These are phyloP conservation scores for Cytidiella melzeri DNA, from an alignment of 768 basidiomycete species.

Conservation along the genomic window DNA sequence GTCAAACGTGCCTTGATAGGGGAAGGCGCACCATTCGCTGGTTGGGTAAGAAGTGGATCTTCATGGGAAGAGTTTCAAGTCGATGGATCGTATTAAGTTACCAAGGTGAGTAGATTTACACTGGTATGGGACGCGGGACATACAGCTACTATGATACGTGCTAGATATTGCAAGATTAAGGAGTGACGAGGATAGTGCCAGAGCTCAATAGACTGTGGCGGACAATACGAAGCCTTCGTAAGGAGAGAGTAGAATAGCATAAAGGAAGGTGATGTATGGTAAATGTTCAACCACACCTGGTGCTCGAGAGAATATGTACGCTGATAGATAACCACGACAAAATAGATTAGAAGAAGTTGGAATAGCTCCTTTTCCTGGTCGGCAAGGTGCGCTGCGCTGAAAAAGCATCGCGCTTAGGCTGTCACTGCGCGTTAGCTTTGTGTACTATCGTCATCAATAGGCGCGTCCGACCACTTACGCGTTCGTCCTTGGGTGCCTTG, in stretches of 20 bases:
- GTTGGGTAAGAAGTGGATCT: constrained; percentile 55
- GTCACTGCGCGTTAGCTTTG: neutral
- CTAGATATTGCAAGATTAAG: too few species aligned
- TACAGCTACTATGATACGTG: too few species aligned
- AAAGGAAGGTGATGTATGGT: neutral
- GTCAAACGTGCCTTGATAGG: constrained; percentile 46
- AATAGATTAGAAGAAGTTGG: neutral
- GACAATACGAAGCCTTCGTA: neutral
- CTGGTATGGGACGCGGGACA: too few species aligned
- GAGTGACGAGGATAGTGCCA: too few species aligned
- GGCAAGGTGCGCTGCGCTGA: constrained; percentile 5
- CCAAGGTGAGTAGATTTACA: too few species aligned
- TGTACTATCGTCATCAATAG: too few species aligned
- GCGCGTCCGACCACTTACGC: too few species aligned
- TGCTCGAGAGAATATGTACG: too few species aligned
- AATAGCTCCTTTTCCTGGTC: constrained; percentile 2
- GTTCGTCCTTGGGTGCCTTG: neutral
- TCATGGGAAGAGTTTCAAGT: constrained; percentile 46
- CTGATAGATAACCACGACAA: too few species aligned
- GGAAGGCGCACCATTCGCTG: constrained; percentile 42
- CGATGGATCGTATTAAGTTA: neutral
- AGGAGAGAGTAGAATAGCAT: neutral
- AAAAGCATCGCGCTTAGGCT: neutral
- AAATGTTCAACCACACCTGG: too few species aligned
- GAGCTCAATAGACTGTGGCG: too few species aligned